phyloP scores from a whole-genome alignment of 306 rosid genomes.

The Dalbergia oliveri region DNA sequence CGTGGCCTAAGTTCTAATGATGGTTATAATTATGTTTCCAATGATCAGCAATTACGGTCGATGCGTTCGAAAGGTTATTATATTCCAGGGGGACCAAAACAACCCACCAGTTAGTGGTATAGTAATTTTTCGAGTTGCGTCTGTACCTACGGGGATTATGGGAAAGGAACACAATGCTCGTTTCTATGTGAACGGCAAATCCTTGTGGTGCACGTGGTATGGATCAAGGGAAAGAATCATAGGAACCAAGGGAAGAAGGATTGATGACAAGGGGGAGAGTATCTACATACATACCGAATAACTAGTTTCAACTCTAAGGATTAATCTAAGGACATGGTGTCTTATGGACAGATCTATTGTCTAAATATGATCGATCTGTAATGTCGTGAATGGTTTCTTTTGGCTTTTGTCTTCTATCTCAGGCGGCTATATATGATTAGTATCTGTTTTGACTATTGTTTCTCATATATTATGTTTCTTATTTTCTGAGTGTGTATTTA shows the following conservation, averaged over 20 bases:
- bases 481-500: neutral
- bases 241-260: neutral
- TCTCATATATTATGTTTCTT: neutral
- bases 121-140: conserved; percentile 23
- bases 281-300: no score
- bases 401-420: neutral
- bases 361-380: neutral
- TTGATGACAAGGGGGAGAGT: neutral
- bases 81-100: neutral
- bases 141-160: neutral
- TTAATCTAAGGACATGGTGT: neutral
- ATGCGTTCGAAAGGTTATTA: conserved; percentile 53
- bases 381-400: neutral
- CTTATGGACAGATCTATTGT: neutral
- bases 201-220: conserved; percentile 31
- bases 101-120: conserved; percentile 46
- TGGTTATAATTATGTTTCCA: neutral
- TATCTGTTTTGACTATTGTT: neutral
- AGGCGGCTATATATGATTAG: neutral
- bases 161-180: neutral
- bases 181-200: neutral
- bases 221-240: neutral
- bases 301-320: no score
- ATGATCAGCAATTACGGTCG: conserved; percentile 47
- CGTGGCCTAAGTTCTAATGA: neutral